Percentiles rank a stretch among this genome's conserved stretches.
phyloP scores from a whole-genome alignment of 1,284 basidiomycete species.

The Moniliophthora roreri region DNA sequence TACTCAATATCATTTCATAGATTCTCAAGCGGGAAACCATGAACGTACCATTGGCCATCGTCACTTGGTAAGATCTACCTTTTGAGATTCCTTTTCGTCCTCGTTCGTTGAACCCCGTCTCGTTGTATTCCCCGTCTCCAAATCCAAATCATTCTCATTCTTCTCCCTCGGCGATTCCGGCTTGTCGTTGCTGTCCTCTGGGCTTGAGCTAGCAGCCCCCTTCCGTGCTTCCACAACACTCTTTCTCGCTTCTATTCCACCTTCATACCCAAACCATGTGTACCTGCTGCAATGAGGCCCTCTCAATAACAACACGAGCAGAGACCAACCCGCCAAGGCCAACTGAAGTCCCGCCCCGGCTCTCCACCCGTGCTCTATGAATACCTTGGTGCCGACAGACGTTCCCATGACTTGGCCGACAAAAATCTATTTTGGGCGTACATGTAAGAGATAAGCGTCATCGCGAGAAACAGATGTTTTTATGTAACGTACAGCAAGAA shows the following conservation, averaged over 20 bases:
- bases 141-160: neutral
- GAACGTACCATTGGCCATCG: too few relatives aligned
- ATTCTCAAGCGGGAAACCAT: too few relatives aligned
- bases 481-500: conserved; percentile 30
- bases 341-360: conserved; percentile 51
- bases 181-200: neutral
- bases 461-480: conserved; percentile 8
- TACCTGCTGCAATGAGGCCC: conserved; percentile 53
- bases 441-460: neutral
- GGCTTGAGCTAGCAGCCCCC: neutral
- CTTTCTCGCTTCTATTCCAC: conserved; percentile 42
- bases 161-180: neutral
- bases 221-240: conserved; percentile 19
- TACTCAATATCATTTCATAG: too few relatives aligned
- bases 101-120: too few relatives aligned
- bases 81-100: too few relatives aligned
- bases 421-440: conserved; percentile 37
- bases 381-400: conserved; percentile 59
- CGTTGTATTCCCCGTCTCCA: neutral
- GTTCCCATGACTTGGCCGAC: conserved; percentile 68
- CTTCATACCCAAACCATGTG: conserved; percentile 60
- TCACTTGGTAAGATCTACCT: too few relatives aligned
- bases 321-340: conserved; percentile 46
- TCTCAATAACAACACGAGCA: conserved; percentile 44
- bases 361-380: conserved; percentile 60